phyloP scores from a whole-genome alignment of 352 stramenopile genomes.

The Albugo candida region DNA sequence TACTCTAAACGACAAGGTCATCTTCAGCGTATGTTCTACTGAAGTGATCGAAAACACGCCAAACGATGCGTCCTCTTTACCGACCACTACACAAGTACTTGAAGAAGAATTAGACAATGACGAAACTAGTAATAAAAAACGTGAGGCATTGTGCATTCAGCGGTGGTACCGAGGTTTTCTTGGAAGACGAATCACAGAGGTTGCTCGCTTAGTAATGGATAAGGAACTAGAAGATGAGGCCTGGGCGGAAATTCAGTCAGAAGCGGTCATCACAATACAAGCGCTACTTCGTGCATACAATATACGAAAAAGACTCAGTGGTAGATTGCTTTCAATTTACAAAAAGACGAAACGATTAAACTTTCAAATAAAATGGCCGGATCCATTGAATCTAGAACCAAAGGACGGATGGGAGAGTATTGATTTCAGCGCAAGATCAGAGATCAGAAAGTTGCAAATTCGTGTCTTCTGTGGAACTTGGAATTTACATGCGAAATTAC shows the following conservation, averaged over 20 bases:
- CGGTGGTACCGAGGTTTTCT: too few species aligned
- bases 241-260: conserved; percentile 13
- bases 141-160: too few species aligned
- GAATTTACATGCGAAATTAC: conserved; percentile 71
- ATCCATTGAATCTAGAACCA: conserved; percentile 26
- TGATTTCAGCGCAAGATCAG: neutral
- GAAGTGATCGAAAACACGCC: too few species aligned
- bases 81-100: too few species aligned
- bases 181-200: too few species aligned
- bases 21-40: too few species aligned
- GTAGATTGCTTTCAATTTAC: conserved; percentile 1
- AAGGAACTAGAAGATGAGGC: conserved; percentile 22
- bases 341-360: neutral
- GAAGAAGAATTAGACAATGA: too few species aligned
- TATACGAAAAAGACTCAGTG: conserved; percentile 3
- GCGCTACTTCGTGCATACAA: conserved; percentile 18
- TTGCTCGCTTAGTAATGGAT: conserved; percentile 4
- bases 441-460: conserved; percentile 11
- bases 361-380: conserved; percentile 16
- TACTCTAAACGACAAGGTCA: too few species aligned
- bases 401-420: conserved; percentile 33
- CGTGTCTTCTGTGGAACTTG: conserved; percentile 68
- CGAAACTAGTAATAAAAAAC: too few species aligned
- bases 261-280: conserved; percentile 20
- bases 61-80: too few species aligned